Conservation (phyloP, 2,329 filamentous ascomycete species). For the Furcasterigmium sp. region DNA sequence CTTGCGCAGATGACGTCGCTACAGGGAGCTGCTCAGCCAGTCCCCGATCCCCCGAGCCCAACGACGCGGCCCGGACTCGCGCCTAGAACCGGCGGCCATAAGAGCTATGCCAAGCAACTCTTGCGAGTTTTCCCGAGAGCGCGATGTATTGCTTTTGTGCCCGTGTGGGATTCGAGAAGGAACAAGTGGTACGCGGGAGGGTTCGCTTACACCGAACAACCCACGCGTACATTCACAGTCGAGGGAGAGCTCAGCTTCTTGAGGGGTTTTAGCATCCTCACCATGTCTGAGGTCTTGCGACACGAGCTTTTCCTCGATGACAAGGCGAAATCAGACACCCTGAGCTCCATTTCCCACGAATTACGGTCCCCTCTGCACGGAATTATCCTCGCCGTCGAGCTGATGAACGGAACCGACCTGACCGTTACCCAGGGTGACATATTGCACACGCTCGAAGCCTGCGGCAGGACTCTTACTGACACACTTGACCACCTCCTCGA, state of each 20-base stretch:
- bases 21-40: too few relatives aligned
- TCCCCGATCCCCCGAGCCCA: too few relatives aligned
- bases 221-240: slow-evolving; percentile 34
- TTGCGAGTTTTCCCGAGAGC: too few relatives aligned
- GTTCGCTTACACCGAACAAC: slow-evolving; percentile 40
- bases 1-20: too few relatives aligned
- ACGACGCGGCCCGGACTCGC: too few relatives aligned
- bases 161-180: too few relatives aligned
- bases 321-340: slow-evolving; percentile 49
- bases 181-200: too few relatives aligned
- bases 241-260: slow-evolving; percentile 45
- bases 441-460: slow-evolving; percentile 37
- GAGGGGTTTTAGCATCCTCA: slow-evolving; percentile 43
- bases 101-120: too few relatives aligned
- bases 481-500: slow-evolving; percentile 42
- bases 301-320: slow-evolving; percentile 29
- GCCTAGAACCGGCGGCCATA: too few relatives aligned
- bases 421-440: slow-evolving; percentile 32
- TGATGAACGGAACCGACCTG: slow-evolving; percentile 36
- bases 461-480: slow-evolving; percentile 41
- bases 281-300: slow-evolving; percentile 50
- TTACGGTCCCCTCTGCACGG: slow-evolving; percentile 50
- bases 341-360: slow-evolving; percentile 56
- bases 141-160: too few relatives aligned
- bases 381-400: slow-evolving; percentile 45